Evolutionary conservation across 805 yeast species (phyloP).

Genomic region (Hanseniaspora vineae): DNA sequence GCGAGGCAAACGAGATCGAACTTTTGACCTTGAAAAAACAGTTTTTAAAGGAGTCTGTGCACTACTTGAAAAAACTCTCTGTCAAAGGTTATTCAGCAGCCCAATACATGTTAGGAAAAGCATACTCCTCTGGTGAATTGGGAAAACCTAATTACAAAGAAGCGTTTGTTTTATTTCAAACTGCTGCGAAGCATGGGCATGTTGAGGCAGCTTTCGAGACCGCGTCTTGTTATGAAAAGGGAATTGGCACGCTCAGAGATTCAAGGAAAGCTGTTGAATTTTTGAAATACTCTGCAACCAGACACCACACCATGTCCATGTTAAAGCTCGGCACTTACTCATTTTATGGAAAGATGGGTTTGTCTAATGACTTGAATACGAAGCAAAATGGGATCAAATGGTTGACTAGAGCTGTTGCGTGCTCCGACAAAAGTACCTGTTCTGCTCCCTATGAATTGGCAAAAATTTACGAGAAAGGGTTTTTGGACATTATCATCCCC

Average conservation of each 20-base stretch:
- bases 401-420: constrained; percentile 77
- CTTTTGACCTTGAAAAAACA: constrained; percentile 29
- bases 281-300: constrained; percentile 73
- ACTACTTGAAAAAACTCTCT: constrained; percentile 54
- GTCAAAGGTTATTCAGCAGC: constrained; percentile 82
- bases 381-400: constrained; percentile 85
- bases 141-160: constrained; percentile 70
- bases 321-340: constrained; percentile 80
- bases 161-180: constrained; percentile 63
- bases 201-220: constrained; percentile 85
- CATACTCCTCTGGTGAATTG: constrained; percentile 70
- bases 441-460: constrained; percentile 95
- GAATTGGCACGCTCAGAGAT: constrained; percentile 83
- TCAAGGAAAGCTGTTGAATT: constrained; percentile 76
- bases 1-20: neutral
- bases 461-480: constrained; percentile 71
- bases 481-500: constrained; percentile 71
- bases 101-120: constrained; percentile 86
- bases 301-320: constrained; percentile 96
- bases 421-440: constrained; percentile 70
- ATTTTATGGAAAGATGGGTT: constrained; percentile 75
- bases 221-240: constrained; percentile 85
- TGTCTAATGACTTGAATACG: constrained; percentile 50
- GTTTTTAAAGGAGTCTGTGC: constrained; percentile 64
- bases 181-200: constrained; percentile 91